Base-by-base conservation (phyloP, 2,329 filamentous ascomycete species). In the Claviceps maximensis region DNA sequence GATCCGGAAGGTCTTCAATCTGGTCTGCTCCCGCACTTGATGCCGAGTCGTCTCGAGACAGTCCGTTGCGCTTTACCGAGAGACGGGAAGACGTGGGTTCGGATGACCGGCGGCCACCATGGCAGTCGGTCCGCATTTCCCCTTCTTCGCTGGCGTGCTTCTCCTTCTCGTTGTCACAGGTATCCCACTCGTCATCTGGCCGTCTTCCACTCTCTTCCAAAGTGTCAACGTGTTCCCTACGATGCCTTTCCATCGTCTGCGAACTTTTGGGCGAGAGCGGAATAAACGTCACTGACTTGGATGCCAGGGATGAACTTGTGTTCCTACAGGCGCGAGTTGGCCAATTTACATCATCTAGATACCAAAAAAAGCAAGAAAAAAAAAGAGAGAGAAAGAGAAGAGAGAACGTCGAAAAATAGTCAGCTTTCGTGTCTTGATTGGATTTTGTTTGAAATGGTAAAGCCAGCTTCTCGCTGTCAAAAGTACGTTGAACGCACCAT, bases 251-350 rank as follows among this genome's bases (percentile, higher is more conserved):
- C 59, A 77, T 70, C 0, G 74, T 75, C 52, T 63, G 68, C 0
- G 71, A 71, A 17, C 74, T 76, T 51, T 73, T 70, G 0, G 75
- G 75, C 2, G 75, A 78, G 42, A 78, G 60, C 0, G 75, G 75
- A 2, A 71, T 68, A 52, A 77, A 78, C 1, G 64, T 58, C 1
- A 78, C 74, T 1, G 71, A 71, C 55, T 75, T 75, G 23, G 65
- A 55, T 12, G 57, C 55, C 17, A 41, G 31, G 1, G 47, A 31
- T n/a, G 47, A 45, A 9, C 46, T 49, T 9, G 42, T 50, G 33
- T 33, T 23, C 17, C 46, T 25, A n/a, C 49, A 46, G 17, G 36
- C 25, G 21, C 17, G 29, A 47, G 54, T 49, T 27, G 50, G 44
- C 12, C 49, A 42, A n/a, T 46, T 63, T 63, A 71, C 10, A 60